Percentiles rank a stretch among this genome's conserved stretches.
phyloP scores from a whole-genome alignment of 495 filamentous ascomycete species.

The Neurospora sp. region DNA sequence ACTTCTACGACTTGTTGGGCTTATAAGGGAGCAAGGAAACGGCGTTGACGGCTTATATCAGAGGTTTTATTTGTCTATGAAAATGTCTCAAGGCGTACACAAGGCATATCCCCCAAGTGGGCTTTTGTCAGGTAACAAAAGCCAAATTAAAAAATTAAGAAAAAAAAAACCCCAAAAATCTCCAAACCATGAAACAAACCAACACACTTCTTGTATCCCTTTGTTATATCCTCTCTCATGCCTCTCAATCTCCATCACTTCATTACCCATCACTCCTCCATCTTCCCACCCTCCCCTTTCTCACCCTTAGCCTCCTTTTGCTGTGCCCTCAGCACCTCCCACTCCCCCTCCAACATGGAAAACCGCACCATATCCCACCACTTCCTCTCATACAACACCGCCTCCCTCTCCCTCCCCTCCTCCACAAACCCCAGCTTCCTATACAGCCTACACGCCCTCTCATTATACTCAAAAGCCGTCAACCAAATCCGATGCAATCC shows the following conservation, averaged over 20 bases:
- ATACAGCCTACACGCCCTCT: constrained; percentile 34
- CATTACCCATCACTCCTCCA: neutral
- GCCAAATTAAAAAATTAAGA: neutral
- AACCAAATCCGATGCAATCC: constrained; percentile 39
- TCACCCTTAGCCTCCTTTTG: neutral
- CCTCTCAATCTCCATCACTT: neutral
- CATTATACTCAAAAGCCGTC: constrained; percentile 32
- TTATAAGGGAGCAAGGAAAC: neutral
- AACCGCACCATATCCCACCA: constrained; percentile 35
- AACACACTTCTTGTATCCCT: neutral
- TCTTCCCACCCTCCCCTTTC: neutral
- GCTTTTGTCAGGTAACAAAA: neutral
- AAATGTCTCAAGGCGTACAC: neutral
- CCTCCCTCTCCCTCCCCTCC: constrained; percentile 39
- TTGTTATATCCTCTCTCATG: neutral
- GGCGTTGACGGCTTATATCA: neutral
- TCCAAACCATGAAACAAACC: neutral
- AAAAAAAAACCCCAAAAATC: neutral
- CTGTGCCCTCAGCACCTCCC: constrained; percentile 17
- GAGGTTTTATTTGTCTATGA: neutral
- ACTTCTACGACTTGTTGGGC: neutral
- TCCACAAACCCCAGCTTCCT: constrained; percentile 36
- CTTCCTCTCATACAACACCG: constrained; percentile 27
- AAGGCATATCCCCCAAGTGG: too few relatives aligned
- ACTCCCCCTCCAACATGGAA: constrained; percentile 40